These are phyloP conservation scores for Cydonia oblonga DNA, from an alignment of 331 rosid species.

Conservation along the genomic window DNA sequence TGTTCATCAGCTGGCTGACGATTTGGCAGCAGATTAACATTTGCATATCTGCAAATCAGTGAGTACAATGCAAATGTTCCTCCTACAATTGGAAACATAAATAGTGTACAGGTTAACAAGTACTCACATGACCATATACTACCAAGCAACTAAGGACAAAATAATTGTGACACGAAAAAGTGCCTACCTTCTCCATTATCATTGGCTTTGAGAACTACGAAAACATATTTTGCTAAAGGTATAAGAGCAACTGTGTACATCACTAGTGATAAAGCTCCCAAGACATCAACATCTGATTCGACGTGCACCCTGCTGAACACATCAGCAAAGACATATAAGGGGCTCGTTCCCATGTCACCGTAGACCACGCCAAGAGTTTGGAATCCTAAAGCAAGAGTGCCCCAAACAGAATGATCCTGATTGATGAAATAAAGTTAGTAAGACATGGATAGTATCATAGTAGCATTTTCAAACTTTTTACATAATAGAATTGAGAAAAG, in stretches of 20 bases:
- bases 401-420: constrained; percentile 63
- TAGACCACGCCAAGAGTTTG: constrained; percentile 97
- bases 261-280: constrained; percentile 87
- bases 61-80: constrained; percentile 97
- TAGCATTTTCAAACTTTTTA: neutral
- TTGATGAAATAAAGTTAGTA: constrained; percentile 19
- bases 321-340: constrained; percentile 81
- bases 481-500: neutral
- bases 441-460: neutral
- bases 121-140: neutral
- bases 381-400: constrained; percentile 60
- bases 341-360: constrained; percentile 97
- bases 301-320: constrained; percentile 78
- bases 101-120: neutral
- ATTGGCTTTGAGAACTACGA: constrained; percentile 92
- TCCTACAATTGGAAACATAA: constrained; percentile 45
- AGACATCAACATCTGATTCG: constrained; percentile 59
- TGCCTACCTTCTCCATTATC: constrained; percentile 84
- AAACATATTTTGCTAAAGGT: constrained; percentile 84
- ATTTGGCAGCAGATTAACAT: constrained; percentile 73
- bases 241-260: constrained; percentile 84
- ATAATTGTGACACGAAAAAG: constrained; percentile 3
- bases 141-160: constrained; percentile 8
- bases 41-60: constrained; percentile 86
- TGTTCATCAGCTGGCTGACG: constrained; percentile 85